Conservation (phyloP, 2,329 filamentous ascomycete species). For the Botrytis medusae region DNA sequence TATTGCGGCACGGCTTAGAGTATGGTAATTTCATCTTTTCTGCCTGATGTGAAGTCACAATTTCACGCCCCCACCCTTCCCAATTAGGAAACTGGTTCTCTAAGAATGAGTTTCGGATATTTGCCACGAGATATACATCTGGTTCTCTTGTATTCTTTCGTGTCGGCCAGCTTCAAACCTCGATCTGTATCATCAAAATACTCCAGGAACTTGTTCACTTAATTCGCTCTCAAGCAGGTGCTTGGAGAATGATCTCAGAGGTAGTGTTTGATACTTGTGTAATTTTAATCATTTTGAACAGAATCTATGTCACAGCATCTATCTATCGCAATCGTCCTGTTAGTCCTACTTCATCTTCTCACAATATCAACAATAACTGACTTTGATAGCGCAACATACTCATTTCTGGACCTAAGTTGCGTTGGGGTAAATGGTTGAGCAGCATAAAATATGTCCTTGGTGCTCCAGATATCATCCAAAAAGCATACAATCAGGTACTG, state of each 20-base stretch:
- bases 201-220: neutral
- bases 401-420: neutral
- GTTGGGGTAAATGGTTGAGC: neutral
- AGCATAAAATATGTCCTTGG: neutral
- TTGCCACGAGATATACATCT: neutral
- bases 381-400: neutral
- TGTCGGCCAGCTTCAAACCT: neutral
- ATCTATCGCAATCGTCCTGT: constrained; percentile 1
- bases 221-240: neutral
- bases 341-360: neutral
- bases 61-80: neutral
- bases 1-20: neutral
- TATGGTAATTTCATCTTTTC: neutral
- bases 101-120: neutral
- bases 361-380: neutral
- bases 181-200: neutral
- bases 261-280: neutral
- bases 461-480: neutral
- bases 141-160: neutral
- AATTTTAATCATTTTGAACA: neutral
- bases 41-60: neutral
- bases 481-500: neutral
- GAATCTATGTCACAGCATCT: neutral
- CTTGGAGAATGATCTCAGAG: neutral
- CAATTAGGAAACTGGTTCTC: neutral